phyloP scores from a whole-genome alignment of 2,329 filamentous ascomycete species.

The Pezizomycotina sp. region DNA sequence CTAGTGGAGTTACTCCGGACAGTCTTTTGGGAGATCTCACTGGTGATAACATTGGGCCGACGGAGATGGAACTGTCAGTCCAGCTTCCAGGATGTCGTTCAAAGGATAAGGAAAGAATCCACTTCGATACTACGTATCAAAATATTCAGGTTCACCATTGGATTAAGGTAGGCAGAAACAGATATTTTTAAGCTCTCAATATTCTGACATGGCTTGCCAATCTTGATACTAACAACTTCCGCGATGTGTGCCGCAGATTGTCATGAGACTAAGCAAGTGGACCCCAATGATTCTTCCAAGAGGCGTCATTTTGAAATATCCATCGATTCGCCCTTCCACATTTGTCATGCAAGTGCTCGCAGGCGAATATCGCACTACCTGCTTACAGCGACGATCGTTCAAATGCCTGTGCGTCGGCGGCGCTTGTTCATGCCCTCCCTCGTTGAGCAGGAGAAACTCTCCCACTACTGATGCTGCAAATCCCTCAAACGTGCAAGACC shows the following conservation, averaged over 20 bases:
- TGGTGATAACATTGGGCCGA: slow-evolving; percentile 67
- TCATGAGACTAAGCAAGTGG: slow-evolving; percentile 79
- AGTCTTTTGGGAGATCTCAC: slow-evolving; percentile 72
- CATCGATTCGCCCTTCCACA: slow-evolving; percentile 87
- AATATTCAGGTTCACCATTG: slow-evolving; percentile 90
- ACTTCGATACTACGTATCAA: slow-evolving; percentile 85
- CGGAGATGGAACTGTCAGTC: slow-evolving; percentile 87
- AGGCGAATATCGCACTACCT: slow-evolving; percentile 71
- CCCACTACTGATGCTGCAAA: slow-evolving; percentile 32
- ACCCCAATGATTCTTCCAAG: slow-evolving; percentile 59
- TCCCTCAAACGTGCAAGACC: slow-evolving; percentile 31
- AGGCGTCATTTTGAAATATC: slow-evolving; percentile 88
- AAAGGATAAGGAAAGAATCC: slow-evolving; percentile 63
- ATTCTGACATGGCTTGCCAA: slow-evolving; percentile 8
- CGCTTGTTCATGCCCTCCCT: slow-evolving; percentile 32
- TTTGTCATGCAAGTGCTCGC: slow-evolving; percentile 84
- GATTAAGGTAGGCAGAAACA: slow-evolving; percentile 56
- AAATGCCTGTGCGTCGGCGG: slow-evolving; percentile 37
- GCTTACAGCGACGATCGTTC: slow-evolving; percentile 52
- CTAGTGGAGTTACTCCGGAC: slow-evolving; percentile 40
- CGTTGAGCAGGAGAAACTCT: slow-evolving; percentile 53
- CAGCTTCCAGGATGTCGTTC: slow-evolving; percentile 77
- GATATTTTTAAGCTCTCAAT: background rate
- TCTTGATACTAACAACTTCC: slow-evolving; percentile 1
- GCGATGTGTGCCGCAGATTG: slow-evolving; percentile 43